Evolutionary conservation across 1,284 basidiomycete species (phyloP).

Genomic region (Apiotrichum gamsii): DNA sequence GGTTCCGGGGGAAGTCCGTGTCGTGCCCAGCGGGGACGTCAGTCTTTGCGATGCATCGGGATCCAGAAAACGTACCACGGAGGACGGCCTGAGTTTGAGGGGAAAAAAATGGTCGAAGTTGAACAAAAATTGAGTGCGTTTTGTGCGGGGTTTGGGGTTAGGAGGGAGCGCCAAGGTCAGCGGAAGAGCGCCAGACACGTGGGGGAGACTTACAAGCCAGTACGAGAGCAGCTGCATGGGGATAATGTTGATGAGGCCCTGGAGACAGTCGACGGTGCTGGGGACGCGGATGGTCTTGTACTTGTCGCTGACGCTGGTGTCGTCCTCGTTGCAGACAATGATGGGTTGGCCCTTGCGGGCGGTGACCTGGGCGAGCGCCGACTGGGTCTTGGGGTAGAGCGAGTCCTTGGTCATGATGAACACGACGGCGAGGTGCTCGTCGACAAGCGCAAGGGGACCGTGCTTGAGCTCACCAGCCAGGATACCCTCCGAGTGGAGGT

Average conservation of each 20-base stretch:
- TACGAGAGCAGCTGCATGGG: slow-evolving; percentile 94
- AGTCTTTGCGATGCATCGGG: no score
- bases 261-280: slow-evolving; percentile 87
- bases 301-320: slow-evolving; percentile 64
- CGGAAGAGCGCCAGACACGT: no score
- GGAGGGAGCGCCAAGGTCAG: no score
- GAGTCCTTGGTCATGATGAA: slow-evolving; percentile 99
- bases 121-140: no score
- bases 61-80: no score
- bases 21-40: no score
- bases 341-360: slow-evolving; percentile 94
- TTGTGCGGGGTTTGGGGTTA: no score
- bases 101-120: no score
- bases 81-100: no score
- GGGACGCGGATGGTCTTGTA: slow-evolving; percentile 86
- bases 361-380: slow-evolving; percentile 91
- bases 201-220: slow-evolving; percentile 13
- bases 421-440: slow-evolving; percentile 97
- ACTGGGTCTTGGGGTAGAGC: slow-evolving; percentile 88
- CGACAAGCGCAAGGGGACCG: slow-evolving; percentile 92
- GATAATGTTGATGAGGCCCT: slow-evolving; percentile 91
- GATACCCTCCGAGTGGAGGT: slow-evolving; percentile 39
- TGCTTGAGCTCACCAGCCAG: slow-evolving; percentile 54
- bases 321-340: slow-evolving; percentile 92
- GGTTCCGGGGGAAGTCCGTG: slow-evolving; percentile 93